Evolutionary conservation across 1,284 basidiomycete species (phyloP).

Genomic region (Pterulicium gracile): DNA sequence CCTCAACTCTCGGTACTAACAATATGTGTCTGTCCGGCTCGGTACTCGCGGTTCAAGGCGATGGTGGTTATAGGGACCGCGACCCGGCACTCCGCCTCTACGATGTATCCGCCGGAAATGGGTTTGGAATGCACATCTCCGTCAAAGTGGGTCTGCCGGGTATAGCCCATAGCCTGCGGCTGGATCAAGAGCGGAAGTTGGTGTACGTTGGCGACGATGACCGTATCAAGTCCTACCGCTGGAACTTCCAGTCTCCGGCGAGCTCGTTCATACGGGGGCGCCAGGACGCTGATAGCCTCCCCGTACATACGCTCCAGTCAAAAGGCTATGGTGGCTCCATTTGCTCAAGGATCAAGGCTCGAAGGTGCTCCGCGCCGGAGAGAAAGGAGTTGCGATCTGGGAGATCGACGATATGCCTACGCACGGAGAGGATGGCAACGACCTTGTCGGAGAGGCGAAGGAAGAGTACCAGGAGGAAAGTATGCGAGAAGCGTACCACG

Average conservation of each 20-base stretch:
- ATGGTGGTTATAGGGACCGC: constrained; percentile 26
- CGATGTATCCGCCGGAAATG: constrained; percentile 14
- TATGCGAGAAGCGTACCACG: no score
- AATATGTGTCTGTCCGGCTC: constrained; percentile 18
- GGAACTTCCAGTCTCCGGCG: constrained; percentile 12
- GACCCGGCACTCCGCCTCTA: constrained; percentile 20
- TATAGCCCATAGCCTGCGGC: constrained; percentile 10
- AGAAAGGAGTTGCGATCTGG: constrained; percentile 22
- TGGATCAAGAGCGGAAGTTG: constrained; percentile 18
- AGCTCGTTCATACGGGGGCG: no score
- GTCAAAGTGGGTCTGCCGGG: constrained; percentile 12
- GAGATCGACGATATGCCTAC: constrained; percentile 21
- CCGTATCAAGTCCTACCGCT: constrained; percentile 21
- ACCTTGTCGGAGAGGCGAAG: constrained; percentile 18
- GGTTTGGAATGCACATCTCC: constrained; percentile 3
- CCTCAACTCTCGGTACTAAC: constrained; percentile 12
- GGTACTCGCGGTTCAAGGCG: constrained; percentile 17
- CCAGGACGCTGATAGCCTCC: constrained; percentile 6
- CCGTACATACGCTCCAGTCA: constrained; percentile 22
- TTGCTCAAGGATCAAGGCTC: constrained; percentile 15
- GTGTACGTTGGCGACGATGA: constrained; percentile 18
- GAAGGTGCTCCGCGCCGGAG: constrained; percentile 21
- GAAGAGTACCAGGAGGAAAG: constrained; percentile 13
- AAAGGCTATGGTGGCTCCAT: constrained; percentile 19
- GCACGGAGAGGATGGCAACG: constrained; percentile 17